Conservation (phyloP, 1,284 basidiomycete species). For the Wallemia hederae region DNA sequence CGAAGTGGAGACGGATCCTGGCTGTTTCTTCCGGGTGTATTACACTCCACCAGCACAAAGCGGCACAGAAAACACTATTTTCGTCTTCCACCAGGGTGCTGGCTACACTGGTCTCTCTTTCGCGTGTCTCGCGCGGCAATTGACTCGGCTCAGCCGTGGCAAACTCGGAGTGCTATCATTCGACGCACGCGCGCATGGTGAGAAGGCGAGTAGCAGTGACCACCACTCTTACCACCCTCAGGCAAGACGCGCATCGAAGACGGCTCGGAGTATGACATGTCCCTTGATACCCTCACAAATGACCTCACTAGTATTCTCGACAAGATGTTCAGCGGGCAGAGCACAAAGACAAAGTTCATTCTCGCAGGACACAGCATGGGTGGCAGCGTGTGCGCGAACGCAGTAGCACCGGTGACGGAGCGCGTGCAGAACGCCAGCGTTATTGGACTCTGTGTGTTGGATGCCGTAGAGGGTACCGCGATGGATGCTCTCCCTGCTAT, state of each 20-base stretch:
- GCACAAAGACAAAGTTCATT: constrained; percentile 7
- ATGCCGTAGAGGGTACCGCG: constrained; percentile 20
- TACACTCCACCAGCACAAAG: constrained; percentile 2
- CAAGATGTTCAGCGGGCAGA: constrained; percentile 8
- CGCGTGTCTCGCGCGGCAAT: constrained; percentile 14
- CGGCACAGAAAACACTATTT: constrained; percentile 10
- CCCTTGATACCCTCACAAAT: constrained; percentile 6
- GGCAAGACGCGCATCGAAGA: background rate
- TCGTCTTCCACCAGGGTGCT: constrained; percentile 19
- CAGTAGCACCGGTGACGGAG: background rate
- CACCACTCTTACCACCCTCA: background rate
- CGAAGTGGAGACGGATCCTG: constrained; percentile 7
- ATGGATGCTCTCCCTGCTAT: constrained; percentile 16
- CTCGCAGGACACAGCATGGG: constrained; percentile 6
- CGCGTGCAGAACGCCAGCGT: constrained; percentile 8
- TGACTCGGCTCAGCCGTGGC: constrained; percentile 10
- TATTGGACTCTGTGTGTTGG: constrained; percentile 16
- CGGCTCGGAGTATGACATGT: constrained; percentile 6
- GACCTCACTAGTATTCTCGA: constrained; percentile 10
- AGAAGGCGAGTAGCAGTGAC: background rate
- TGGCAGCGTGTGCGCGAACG: background rate
- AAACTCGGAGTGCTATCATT: constrained; percentile 16
- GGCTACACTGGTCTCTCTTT: constrained; percentile 18
- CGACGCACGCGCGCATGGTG: constrained; percentile 19
- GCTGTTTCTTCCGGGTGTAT: constrained; percentile 7